Evolutionary conservation across 1,284 basidiomycete species (phyloP).

Genomic region (Irpex sp.): DNA sequence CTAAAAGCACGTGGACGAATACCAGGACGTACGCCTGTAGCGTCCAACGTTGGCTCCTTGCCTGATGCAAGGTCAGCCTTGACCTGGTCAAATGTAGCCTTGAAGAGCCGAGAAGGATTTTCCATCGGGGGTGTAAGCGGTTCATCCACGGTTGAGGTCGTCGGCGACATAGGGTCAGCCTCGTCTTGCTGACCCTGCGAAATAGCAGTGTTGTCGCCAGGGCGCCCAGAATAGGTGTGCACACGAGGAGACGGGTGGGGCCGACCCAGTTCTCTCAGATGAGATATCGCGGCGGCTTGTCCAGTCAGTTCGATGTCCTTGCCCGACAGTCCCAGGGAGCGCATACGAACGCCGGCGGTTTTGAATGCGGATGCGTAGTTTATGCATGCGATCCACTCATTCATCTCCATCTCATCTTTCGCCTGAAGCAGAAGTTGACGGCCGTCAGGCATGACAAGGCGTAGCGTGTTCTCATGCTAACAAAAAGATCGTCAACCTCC

Average conservation of each 20-base stretch:
- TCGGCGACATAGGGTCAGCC: conserved; percentile 7
- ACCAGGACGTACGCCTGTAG: conserved; percentile 17
- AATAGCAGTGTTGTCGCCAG: conserved; percentile 20
- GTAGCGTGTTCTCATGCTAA: conserved; percentile 56
- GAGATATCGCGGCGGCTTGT: conserved; percentile 79
- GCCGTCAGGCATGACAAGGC: conserved; percentile 73
- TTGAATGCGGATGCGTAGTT: conserved; percentile 96
- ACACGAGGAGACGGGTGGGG: conserved; percentile 31
- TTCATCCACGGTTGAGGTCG: conserved; percentile 21
- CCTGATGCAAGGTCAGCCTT: conserved; percentile 75
- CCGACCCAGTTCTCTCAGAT: conserved; percentile 55
- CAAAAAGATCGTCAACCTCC: background rate
- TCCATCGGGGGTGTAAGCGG: conserved; percentile 26
- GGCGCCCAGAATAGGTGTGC: conserved; percentile 41
- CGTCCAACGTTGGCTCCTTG: conserved; percentile 26
- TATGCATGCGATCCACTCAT: conserved; percentile 90
- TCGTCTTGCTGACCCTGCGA: conserved; percentile 9
- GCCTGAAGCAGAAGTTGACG: conserved; percentile 85
- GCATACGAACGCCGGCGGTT: conserved; percentile 81
- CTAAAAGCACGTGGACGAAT: conserved; percentile 30
- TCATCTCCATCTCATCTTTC: conserved; percentile 70
- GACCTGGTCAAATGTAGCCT: conserved; percentile 82
- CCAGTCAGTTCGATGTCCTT: conserved; percentile 76
- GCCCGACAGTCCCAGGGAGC: conserved; percentile 65
- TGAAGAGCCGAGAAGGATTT: conserved; percentile 50